Evolutionary conservation across 192 early-diverging fungal genomes (phyloP).

Genomic region (Linnemannia exigua): DNA sequence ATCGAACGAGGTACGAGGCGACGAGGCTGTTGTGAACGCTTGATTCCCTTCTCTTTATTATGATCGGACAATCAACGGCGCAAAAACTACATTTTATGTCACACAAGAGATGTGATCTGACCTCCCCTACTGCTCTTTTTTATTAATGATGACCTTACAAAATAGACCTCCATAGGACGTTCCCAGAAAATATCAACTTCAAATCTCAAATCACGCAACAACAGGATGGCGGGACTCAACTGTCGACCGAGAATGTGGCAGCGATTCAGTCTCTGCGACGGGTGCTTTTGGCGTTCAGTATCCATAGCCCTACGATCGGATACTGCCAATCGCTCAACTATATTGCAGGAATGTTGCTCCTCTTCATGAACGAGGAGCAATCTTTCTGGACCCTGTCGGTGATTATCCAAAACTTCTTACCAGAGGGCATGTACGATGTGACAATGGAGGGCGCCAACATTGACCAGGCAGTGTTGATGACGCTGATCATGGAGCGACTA

Average conservation of each 20-base stretch:
- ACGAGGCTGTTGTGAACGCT: not conserved
- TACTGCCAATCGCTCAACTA: constrained; percentile 91
- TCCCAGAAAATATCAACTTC: constrained; percentile 84
- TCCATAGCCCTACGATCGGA: constrained; percentile 81
- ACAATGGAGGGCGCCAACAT: constrained; percentile 81
- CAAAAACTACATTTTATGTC: not conserved
- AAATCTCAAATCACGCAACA: constrained; percentile 58
- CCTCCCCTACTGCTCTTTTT: not conserved
- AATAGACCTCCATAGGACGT: constrained; percentile 82
- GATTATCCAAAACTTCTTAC: constrained; percentile 81
- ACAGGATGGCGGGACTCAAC: constrained; percentile 34
- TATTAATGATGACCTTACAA: not conserved
- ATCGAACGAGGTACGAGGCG: constrained; percentile 72
- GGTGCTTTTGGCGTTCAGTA: constrained; percentile 78
- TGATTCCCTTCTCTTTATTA: constrained; percentile 5
- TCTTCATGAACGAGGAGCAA: constrained; percentile 80
- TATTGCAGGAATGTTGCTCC: constrained; percentile 78
- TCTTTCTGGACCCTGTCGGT: constrained; percentile 87
- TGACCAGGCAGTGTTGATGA: constrained; percentile 79
- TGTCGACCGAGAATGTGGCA: constrained; percentile 60
- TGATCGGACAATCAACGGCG: not conserved
- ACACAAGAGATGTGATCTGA: not conserved
- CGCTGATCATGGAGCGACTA: constrained; percentile 65
- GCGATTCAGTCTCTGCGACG: constrained; percentile 72
- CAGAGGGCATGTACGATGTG: constrained; percentile 80